These are phyloP conservation scores for Phialophora verrucosa DNA, from an alignment of 2,329 filamentous ascomycete species.

Conservation along the genomic window DNA sequence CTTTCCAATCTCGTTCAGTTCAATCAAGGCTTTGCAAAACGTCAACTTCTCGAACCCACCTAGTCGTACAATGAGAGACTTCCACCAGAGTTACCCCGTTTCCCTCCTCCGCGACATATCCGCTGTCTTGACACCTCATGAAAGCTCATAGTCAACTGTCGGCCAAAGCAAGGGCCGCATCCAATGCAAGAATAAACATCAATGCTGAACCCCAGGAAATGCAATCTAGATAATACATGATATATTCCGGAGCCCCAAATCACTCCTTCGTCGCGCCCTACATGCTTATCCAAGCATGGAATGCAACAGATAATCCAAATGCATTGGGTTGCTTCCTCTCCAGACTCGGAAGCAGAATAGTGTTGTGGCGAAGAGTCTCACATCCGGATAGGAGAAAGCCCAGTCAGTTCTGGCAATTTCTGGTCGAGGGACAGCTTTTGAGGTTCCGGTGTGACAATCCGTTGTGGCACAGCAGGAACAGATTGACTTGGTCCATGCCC, in stretches of 20 bases:
- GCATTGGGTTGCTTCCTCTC: not conserved
- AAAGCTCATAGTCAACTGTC: constrained; percentile 25
- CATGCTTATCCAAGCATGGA: constrained; percentile 12
- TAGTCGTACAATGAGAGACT: constrained; percentile 27
- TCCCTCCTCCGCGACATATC: not conserved
- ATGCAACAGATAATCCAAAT: not conserved
- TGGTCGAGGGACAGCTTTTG: constrained; percentile 47
- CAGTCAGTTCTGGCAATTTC: constrained; percentile 55
- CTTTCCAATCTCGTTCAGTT: constrained; percentile 7
- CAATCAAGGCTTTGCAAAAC: not conserved
- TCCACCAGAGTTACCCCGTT: constrained; percentile 6
- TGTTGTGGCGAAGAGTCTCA: constrained; percentile 37
- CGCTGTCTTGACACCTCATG: constrained; percentile 19
- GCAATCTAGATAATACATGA: constrained; percentile 35
- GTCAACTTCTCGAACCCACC: constrained; percentile 8
- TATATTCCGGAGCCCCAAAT: constrained; percentile 20
- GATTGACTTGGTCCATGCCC: constrained; percentile 35
- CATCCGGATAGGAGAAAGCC: constrained; percentile 56
- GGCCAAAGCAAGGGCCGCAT: constrained; percentile 11
- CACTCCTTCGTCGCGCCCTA: not conserved
- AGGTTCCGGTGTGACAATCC: constrained; percentile 38
- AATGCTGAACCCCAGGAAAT: constrained; percentile 24
- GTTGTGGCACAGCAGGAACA: constrained; percentile 34
- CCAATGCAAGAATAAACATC: constrained; percentile 20
- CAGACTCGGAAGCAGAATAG: constrained; percentile 3